A percentile compares a stretch with the other conserved stretches of the same genome.
Conservation (phyloP, 2,329 filamentous ascomycete genomes). For the Colletotrichum phormii region DNA sequence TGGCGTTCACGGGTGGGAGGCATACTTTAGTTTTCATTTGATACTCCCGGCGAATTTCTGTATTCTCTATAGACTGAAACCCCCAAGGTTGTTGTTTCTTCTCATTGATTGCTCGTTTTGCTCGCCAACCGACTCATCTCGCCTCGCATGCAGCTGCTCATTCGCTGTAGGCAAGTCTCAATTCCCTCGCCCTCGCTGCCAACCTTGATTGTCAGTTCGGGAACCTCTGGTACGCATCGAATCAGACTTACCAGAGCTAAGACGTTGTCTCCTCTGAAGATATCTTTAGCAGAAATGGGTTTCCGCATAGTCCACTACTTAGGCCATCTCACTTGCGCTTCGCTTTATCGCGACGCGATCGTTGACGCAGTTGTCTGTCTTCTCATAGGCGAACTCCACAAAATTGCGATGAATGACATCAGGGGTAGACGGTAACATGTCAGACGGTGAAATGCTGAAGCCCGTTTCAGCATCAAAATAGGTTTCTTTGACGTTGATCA, state of each 20-base stretch:
- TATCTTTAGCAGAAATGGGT: neutral
- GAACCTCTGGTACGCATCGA: no score
- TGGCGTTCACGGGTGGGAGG: constrained; percentile 29
- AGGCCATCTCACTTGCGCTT: neutral
- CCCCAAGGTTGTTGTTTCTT: neutral
- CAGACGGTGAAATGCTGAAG: neutral
- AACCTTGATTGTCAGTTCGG: no score
- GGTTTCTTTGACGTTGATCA: neutral
- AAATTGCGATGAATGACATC: neutral
- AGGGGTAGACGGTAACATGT: no score
- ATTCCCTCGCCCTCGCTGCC: no score
- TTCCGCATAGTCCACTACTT: neutral
- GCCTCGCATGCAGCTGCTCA: no score
- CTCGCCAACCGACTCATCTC: no score
- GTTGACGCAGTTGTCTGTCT: neutral
- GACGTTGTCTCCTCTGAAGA: no score
- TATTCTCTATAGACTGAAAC: neutral
- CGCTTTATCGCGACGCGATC: neutral
- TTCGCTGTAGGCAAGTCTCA: neutral
- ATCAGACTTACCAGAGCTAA: no score
- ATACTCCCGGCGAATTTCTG: constrained; percentile 20
- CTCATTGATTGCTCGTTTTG: neutral
- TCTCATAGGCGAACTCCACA: neutral
- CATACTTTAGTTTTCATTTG: constrained; percentile 15
- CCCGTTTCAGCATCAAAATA: no score